Conservation (phyloP, 176 grass and related monocot species). For the Musa acuminata region DNA sequence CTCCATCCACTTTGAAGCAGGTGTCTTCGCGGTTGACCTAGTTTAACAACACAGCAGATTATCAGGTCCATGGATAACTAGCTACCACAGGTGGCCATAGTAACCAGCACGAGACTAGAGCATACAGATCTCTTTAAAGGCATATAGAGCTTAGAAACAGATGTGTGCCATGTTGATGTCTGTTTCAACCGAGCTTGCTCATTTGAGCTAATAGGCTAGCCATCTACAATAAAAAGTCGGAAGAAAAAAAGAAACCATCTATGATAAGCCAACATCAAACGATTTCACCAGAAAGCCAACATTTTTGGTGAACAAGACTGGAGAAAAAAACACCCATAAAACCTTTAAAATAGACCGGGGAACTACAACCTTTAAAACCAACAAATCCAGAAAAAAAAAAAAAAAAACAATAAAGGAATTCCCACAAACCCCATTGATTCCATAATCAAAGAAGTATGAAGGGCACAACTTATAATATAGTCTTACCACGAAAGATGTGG, state of each 20-base stretch:
- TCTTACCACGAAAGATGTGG: constrained; percentile 80
- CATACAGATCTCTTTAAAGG: not conserved
- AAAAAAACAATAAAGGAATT: not conserved
- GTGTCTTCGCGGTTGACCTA: constrained; percentile 88
- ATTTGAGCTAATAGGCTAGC: not conserved
- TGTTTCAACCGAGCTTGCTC: too few species aligned
- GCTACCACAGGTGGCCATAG: not conserved
- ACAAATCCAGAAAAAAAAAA: too few species aligned
- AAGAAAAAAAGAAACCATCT: not conserved
- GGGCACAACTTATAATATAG: too few species aligned
- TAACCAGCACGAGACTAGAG: not conserved
- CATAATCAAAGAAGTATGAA: too few species aligned
- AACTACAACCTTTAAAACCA: too few species aligned
- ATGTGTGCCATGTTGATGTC: too few species aligned
- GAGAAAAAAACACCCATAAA: too few species aligned
- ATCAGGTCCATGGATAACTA: not conserved
- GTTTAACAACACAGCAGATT: constrained; percentile 10
- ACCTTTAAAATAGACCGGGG: too few species aligned
- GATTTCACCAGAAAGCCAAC: not conserved
- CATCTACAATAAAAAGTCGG: not conserved
- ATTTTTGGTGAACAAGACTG: not conserved
- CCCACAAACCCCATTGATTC: too few species aligned
- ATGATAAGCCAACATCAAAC: not conserved
- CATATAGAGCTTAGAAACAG: not conserved
- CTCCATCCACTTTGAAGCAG: constrained; percentile 98